A percentile compares a stretch with the other conserved stretches of the same genome.
phyloP scores from a whole-genome alignment of 805 yeast genomes.

The Sugiyamaella qingdaonensis region DNA sequence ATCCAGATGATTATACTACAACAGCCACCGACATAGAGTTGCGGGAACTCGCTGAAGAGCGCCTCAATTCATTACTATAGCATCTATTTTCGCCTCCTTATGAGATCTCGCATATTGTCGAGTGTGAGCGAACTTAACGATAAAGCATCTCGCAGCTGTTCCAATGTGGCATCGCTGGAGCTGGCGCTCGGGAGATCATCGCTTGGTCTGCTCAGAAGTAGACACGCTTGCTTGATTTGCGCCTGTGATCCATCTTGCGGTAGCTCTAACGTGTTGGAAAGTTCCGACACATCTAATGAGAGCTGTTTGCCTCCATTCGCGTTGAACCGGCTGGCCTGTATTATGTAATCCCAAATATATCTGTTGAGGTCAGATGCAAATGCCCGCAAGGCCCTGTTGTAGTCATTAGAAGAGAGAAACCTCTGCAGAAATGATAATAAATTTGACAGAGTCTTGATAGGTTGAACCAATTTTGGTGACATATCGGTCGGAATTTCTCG shows the following conservation, averaged over 20 bases:
- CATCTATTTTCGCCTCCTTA: constrained; percentile 8
- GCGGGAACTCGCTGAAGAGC: constrained; percentile 1
- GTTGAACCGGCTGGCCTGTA: constrained; percentile 38
- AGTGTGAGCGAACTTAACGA: constrained; percentile 2
- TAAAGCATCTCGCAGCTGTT: constrained; percentile 3
- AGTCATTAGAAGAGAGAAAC: constrained; percentile 33
- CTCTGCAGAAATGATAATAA: constrained; percentile 32
- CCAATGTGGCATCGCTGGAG: not conserved
- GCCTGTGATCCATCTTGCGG: constrained; percentile 11
- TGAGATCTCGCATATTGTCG: constrained; percentile 14
- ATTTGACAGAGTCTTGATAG: constrained; percentile 27
- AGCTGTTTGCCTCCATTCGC: constrained; percentile 36
- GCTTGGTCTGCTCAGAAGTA: constrained; percentile 1
- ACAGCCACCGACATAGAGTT: not conserved
- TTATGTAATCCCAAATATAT: constrained; percentile 38
- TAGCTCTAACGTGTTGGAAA: constrained; percentile 28
- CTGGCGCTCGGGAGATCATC: not conserved
- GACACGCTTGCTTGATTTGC: constrained; percentile 13
- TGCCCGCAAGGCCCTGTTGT: constrained; percentile 24
- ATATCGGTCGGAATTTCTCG: not conserved
- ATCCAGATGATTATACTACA: not conserved
- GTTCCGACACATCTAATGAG: constrained; percentile 29
- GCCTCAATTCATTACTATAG: constrained; percentile 1
- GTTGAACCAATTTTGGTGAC: constrained; percentile 24
- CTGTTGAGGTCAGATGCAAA: constrained; percentile 32